Base-by-base conservation (phyloP, 2,329 filamentous ascomycete genomes). In the Sodiomyces alkalinus region DNA sequence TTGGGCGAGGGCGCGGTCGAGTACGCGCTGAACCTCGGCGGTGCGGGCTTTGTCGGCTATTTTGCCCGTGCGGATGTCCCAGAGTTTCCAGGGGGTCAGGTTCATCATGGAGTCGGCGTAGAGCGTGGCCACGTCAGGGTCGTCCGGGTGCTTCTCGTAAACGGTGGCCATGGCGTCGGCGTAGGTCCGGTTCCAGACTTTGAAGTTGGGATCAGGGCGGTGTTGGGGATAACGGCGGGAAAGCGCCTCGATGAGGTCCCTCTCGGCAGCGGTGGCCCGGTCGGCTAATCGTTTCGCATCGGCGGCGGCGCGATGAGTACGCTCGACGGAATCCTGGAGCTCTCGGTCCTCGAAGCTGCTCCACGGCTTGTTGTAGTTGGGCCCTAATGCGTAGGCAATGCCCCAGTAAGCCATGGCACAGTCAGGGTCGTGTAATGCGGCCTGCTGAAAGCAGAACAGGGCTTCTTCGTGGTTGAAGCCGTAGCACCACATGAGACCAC, bases 351-450 rank as follows among this genome's bases (percentile, higher is more conserved):
- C 75, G 38, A 85, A 82, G 15, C 70, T 60, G 17, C 70, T 64
- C 80, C 80, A 85, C 0, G 79, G 73, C 42, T 85, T 82, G 53
- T 86, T 69, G 48, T 74, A 74, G 43, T 87, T 85, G 4, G 80
- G 80, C 0, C 80, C 80, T 0, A 80, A 52, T 2, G 74, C 60
- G 44, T 79, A 85, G 0, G 80, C 73, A 4, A 79, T 51, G 0
- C 76, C 76, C 75, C 76, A 81, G 41, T 76, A 65, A 3, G 70
- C 74, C 57, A 80, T 70, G 17, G 64, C 61, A 32, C 68, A 78
- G 3, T 46, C 36, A 0, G 51, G 35, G 35, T 81, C 76, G 26
- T 55, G 44, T 1, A 48, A 45, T 18, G 70, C 61, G n/a, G 71
- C 73, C 7, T 55, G 52, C 39, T 72, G 54, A 40, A 80, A 81